phyloP scores from a whole-genome alignment of 495 filamentous ascomycete species.

The Evernia prunastri region DNA sequence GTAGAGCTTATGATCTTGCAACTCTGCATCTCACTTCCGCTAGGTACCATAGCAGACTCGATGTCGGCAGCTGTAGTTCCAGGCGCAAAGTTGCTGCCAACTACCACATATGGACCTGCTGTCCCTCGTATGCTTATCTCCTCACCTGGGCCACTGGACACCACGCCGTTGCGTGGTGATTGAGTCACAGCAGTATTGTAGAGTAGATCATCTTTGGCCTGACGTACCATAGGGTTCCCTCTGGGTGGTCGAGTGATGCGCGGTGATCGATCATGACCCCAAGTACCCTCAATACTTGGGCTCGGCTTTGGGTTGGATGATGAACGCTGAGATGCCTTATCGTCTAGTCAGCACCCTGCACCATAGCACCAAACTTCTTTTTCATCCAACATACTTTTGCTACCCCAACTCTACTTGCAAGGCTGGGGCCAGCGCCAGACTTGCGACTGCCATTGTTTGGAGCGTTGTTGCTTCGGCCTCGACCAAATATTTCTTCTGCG shows the following conservation, averaged over 20 bases:
- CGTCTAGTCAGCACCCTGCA: conserved; percentile 15
- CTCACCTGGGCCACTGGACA: conserved; percentile 29
- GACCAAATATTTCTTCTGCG: conserved; percentile 63
- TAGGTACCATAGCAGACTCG: conserved; percentile 70
- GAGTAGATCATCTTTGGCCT: conserved; percentile 37
- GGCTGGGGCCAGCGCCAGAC: conserved; percentile 44
- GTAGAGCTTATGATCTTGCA: conserved; percentile 63
- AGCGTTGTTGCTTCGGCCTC: conserved; percentile 54
- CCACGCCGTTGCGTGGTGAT: conserved; percentile 28
- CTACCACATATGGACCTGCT: conserved; percentile 74
- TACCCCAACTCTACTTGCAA: conserved; percentile 71
- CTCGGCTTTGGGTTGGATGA: conserved; percentile 38
- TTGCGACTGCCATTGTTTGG: conserved; percentile 44
- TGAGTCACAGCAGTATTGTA: conserved; percentile 32
- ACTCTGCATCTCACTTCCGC: conserved; percentile 61
- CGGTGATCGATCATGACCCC: conserved; percentile 20
- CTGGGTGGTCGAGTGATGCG: conserved; percentile 28
- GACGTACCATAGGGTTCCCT: conserved; percentile 33
- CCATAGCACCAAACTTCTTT: not conserved
- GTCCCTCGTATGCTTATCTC: conserved; percentile 74
- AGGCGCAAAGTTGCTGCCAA: conserved; percentile 82
- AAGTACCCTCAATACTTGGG: conserved; percentile 24
- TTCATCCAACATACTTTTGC: conserved; percentile 49
- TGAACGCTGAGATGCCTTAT: conserved; percentile 38
- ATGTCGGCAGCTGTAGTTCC: conserved; percentile 95